Evolutionary conservation across 495 filamentous ascomycete genomes (phyloP).

Genomic region (Hyaloscypha variabilis): DNA sequence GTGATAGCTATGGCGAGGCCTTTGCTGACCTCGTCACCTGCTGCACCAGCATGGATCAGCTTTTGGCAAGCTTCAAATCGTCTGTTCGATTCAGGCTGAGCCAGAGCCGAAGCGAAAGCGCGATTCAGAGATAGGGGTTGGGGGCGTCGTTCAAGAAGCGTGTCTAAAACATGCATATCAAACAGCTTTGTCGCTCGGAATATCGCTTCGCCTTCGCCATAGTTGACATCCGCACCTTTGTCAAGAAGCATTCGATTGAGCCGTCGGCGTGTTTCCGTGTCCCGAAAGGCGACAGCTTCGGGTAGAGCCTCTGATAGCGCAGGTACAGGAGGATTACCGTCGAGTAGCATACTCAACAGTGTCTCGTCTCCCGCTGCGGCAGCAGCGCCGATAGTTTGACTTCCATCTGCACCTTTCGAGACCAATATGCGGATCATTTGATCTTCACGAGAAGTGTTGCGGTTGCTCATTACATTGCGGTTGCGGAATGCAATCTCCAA

Average conservation of each 20-base stretch:
- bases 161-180: conserved; percentile 21
- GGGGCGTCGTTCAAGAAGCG: conserved; percentile 18
- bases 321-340: conserved; percentile 8
- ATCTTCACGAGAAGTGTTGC: conserved; percentile 15
- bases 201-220: conserved; percentile 12
- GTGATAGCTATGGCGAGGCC: conserved; percentile 17
- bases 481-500: conserved; percentile 20
- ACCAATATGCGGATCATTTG: conserved; percentile 23
- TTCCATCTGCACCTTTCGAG: conserved; percentile 20
- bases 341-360: conserved; percentile 19
- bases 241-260: conserved; percentile 20
- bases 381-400: conserved; percentile 17
- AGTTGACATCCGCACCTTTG: conserved; percentile 25
- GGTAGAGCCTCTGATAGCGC: conserved; percentile 23
- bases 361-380: conserved; percentile 15
- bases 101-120: conserved; percentile 21
- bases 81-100: not conserved
- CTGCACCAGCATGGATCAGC: conserved; percentile 21
- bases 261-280: conserved; percentile 9
- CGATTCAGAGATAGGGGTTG: conserved; percentile 13
- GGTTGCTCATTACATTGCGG: conserved; percentile 3
- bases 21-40: conserved; percentile 24
- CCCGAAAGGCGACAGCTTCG: conserved; percentile 7
- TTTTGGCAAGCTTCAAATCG: conserved; percentile 22
- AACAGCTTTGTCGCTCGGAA: conserved; percentile 16